These are phyloP conservation scores for Anthoceros angustus DNA, from an alignment of 225 moss, liverwort and hornwort genomes.

Conservation along the genomic window DNA sequence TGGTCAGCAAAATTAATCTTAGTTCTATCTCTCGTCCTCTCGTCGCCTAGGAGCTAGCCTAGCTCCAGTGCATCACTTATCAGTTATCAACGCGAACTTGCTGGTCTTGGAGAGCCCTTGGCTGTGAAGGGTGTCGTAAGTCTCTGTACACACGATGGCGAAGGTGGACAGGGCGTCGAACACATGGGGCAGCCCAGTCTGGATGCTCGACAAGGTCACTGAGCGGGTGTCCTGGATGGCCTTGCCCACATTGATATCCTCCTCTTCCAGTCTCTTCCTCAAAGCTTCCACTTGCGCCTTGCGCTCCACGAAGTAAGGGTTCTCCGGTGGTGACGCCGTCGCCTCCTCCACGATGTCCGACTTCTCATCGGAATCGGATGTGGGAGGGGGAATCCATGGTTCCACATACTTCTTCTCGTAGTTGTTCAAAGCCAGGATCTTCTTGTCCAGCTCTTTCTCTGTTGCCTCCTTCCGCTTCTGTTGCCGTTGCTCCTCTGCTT, in stretches of 20 bases:
- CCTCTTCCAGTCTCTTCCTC: constrained; percentile 15
- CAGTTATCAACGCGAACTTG: constrained; percentile 1
- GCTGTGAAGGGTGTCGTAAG: constrained; percentile 15
- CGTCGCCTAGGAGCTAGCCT: neutral
- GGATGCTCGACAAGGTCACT: constrained; percentile 13
- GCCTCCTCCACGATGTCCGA: constrained; percentile 15
- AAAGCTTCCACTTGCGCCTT: constrained; percentile 16
- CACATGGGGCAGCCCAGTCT: constrained; percentile 10
- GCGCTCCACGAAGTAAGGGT: constrained; percentile 16
- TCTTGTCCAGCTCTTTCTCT: constrained; percentile 45
- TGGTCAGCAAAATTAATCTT: too few relatives aligned
- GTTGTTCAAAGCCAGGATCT: constrained; percentile 22
- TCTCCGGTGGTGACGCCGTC: constrained; percentile 8
- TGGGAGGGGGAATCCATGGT: constrained; percentile 20
- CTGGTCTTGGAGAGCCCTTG: constrained; percentile 10
- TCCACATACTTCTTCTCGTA: constrained; percentile 16
- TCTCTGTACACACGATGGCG: constrained; percentile 9
- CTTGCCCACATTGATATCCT: constrained; percentile 17
- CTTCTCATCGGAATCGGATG: constrained; percentile 37
- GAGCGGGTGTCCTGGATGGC: constrained; percentile 13
- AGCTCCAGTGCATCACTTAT: neutral
- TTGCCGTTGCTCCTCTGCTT: constrained; percentile 54
- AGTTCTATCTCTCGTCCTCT: too few relatives aligned
- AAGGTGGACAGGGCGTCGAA: constrained; percentile 11
- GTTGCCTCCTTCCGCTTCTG: constrained; percentile 41